Evolutionary conservation across 441 rosid species (phyloP).

Genomic region (Manihot esculenta): DNA sequence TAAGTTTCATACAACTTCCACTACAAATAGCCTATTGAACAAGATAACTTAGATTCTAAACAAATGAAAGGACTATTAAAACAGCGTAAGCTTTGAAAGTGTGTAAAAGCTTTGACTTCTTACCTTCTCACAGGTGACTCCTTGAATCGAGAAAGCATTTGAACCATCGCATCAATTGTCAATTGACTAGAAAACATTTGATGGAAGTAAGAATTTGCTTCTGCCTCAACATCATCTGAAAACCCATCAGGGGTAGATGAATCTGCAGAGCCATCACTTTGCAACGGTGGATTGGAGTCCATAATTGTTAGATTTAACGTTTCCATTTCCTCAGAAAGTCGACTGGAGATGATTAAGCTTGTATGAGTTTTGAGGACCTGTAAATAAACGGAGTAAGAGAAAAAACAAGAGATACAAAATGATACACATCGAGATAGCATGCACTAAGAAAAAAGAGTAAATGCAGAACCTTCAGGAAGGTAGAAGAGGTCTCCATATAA

Average conservation of each 20-base stretch:
- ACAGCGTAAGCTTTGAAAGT: background rate
- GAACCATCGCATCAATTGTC: constrained; percentile 90
- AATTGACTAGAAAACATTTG: constrained; percentile 90
- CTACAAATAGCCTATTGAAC: background rate
- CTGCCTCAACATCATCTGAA: constrained; percentile 85
- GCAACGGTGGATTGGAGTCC: constrained; percentile 62
- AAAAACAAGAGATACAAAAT: background rate
- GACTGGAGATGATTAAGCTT: constrained; percentile 45
- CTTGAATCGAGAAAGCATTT: constrained; percentile 93
- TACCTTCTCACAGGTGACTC: constrained; percentile 85
- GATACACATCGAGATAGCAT: background rate
- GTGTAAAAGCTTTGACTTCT: constrained; percentile 1
- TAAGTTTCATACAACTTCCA: background rate
- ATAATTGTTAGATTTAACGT: constrained; percentile 50
- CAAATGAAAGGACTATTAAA: background rate
- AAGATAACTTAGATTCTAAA: background rate
- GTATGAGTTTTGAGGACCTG: constrained; percentile 77
- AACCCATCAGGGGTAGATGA: constrained; percentile 68
- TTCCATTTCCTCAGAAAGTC: constrained; percentile 76
- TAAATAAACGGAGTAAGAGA: constrained; percentile 11
- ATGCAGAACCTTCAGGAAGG: constrained; percentile 66
- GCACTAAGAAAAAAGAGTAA: constrained; percentile 8
- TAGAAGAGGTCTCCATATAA: constrained; percentile 61
- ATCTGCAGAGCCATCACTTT: constrained; percentile 73
- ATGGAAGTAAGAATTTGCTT: constrained; percentile 96